Evolutionary conservation across 2,329 filamentous ascomycete genomes (phyloP).

Genomic region (Fusarium sp.): DNA sequence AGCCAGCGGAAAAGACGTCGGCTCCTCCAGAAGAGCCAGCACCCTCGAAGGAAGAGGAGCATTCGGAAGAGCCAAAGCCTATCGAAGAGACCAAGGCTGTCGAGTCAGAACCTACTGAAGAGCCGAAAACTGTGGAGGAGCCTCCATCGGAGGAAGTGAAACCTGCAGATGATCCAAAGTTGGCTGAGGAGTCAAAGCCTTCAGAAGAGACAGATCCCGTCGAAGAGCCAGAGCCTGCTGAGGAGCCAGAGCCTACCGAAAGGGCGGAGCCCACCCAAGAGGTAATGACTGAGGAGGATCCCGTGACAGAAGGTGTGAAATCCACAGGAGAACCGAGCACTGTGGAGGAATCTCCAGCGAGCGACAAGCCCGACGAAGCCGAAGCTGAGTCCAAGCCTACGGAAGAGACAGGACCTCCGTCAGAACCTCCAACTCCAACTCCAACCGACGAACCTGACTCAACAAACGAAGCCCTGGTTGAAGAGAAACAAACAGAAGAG

Average conservation of each 20-base stretch:
- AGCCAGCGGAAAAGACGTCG: slow-evolving; percentile 2
- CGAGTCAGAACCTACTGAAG: background rate
- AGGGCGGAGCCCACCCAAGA: background rate
- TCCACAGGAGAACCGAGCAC: slow-evolving; percentile 1
- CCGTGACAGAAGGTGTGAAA: background rate
- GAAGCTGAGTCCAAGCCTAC: slow-evolving; percentile 8
- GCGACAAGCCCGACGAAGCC: slow-evolving; percentile 3
- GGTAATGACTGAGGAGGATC: background rate
- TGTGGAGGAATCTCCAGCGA: background rate
- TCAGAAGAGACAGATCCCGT: background rate
- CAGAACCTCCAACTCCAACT: background rate
- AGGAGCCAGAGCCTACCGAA: background rate
- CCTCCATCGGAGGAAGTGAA: slow-evolving; percentile 1
- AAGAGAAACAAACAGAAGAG: background rate
- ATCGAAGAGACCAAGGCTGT: background rate
- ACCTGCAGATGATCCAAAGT: background rate
- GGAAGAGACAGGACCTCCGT: background rate
- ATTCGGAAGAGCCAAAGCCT: background rate
- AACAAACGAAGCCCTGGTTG: background rate
- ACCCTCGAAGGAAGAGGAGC: background rate
- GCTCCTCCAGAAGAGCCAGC: slow-evolving; percentile 4
- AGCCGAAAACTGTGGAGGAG: background rate
- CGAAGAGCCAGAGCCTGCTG: slow-evolving; percentile 3
- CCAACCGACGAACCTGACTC: background rate
- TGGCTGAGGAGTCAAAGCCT: slow-evolving; percentile 1